Percentiles rank a stretch among this genome's conserved stretches.
Evolutionary conservation across 495 filamentous ascomycete genomes (phyloP).

Genomic region (Bacidia gigantensis): DNA sequence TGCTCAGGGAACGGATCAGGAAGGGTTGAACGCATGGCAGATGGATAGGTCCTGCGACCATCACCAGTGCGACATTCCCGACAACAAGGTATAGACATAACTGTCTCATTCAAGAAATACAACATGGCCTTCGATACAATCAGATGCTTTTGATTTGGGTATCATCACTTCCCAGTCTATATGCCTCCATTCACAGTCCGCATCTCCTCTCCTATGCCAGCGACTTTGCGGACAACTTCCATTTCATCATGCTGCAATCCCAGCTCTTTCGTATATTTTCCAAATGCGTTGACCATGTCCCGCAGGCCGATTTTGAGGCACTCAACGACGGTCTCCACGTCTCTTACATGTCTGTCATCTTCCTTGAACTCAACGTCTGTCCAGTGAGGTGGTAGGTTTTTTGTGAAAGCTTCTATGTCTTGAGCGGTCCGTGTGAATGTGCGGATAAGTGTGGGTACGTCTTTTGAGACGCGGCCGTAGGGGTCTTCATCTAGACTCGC

Average conservation of each 20-base stretch:
- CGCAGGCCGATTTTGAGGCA: slow-evolving; percentile 45
- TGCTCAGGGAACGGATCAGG: too few relatives aligned
- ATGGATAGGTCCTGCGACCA: too few relatives aligned
- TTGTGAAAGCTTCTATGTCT: slow-evolving; percentile 54
- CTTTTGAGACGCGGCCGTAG: slow-evolving; percentile 72
- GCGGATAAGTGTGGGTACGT: slow-evolving; percentile 58
- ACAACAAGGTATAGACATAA: too few relatives aligned
- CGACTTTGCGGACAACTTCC: slow-evolving; percentile 51
- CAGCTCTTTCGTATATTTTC: slow-evolving; percentile 50
- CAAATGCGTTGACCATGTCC: slow-evolving; percentile 53
- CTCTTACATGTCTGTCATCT: slow-evolving; percentile 31
- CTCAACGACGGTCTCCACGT: slow-evolving; percentile 48
- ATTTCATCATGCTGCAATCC: slow-evolving; percentile 53
- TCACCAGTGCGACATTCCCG: too few relatives aligned
- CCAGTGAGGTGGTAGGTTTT: slow-evolving; percentile 56
- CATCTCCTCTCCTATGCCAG: slow-evolving; percentile 21
- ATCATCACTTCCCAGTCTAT: neutral
- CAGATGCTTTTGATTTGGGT: neutral
- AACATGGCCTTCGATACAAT: neutral
- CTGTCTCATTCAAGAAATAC: too few relatives aligned
- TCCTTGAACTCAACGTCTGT: slow-evolving; percentile 53
- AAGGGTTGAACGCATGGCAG: too few relatives aligned
- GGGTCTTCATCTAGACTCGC: slow-evolving; percentile 66
- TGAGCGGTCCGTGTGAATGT: slow-evolving; percentile 52
- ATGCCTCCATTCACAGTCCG: neutral